A percentile compares a stretch with the other conserved stretches of the same genome.
These are phyloP conservation scores for Teratosphaeria nubilosa DNA, from an alignment of 2,329 filamentous ascomycete genomes.

Conservation along the genomic window DNA sequence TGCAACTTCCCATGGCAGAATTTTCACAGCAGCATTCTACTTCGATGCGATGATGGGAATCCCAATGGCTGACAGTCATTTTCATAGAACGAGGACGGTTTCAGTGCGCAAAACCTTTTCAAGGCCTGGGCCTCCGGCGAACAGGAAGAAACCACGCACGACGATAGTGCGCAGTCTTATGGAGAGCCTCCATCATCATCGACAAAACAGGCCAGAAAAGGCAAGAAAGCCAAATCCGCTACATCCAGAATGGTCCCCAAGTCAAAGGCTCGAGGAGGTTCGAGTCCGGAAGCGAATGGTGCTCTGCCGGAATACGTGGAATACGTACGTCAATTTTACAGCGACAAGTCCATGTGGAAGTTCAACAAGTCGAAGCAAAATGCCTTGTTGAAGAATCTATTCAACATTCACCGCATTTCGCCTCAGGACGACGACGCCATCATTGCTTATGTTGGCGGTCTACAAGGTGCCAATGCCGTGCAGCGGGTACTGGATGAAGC, in stretches of 20 bases:
- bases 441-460: slow-evolving; percentile 65
- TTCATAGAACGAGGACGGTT: slow-evolving; percentile 36
- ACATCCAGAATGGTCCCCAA: not conserved
- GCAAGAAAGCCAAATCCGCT: not conserved
- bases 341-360: slow-evolving; percentile 67
- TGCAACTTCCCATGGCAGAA: not conserved
- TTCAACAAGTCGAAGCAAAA: slow-evolving; percentile 94
- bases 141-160: slow-evolving; percentile 11
- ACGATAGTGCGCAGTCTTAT: not conserved
- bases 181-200: not conserved
- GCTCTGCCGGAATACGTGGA: slow-evolving; percentile 51
- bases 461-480: slow-evolving; percentile 49
- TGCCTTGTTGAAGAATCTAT: slow-evolving; percentile 71
- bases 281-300: not conserved
- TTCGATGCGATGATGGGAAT: not conserved
- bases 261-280: not conserved
- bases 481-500: slow-evolving; percentile 59
- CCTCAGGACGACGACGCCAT: slow-evolving; percentile 58
- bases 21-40: not conserved
- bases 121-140: slow-evolving; percentile 36
- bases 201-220: slow-evolving; percentile 7
- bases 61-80: not conserved
- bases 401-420: slow-evolving; percentile 62
- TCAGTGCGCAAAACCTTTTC: slow-evolving; percentile 43
- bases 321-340: slow-evolving; percentile 69